Evolutionary conservation across 73 alveolate species (phyloP).

Genomic region (Stentor coeruleus): DNA sequence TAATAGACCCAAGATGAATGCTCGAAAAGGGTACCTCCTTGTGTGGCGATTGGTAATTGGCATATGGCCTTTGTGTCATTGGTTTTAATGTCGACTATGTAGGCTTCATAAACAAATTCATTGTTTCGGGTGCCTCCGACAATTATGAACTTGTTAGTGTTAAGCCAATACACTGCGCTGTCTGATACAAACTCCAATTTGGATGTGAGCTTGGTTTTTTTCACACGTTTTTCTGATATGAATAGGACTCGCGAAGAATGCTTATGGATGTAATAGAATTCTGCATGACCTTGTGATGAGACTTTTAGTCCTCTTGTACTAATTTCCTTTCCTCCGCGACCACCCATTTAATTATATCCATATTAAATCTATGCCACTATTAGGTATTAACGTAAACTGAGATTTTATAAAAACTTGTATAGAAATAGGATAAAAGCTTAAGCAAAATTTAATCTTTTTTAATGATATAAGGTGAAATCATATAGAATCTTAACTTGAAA

Average conservation of each 20-base stretch:
- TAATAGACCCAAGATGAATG: neutral
- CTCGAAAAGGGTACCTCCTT: neutral
- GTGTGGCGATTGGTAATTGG: neutral
- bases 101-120: neutral
- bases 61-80: neutral
- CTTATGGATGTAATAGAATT: neutral
- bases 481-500: no score
- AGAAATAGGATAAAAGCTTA: no score
- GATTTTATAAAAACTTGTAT: no score
- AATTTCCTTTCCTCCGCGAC: neutral
- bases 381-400: no score
- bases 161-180: neutral
- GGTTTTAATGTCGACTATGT: neutral
- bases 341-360: constrained; percentile 2
- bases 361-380: no score
- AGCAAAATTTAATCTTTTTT: no score
- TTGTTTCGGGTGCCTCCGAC: neutral
- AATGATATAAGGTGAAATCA: no score
- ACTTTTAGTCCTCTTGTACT: neutral
- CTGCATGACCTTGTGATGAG: neutral
- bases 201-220: neutral
- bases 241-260: neutral
- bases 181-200: neutral
- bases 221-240: neutral
- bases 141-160: neutral